phyloP scores from a whole-genome alignment of 2,329 filamentous ascomycete species.

The Stemphylium lycopersici region DNA sequence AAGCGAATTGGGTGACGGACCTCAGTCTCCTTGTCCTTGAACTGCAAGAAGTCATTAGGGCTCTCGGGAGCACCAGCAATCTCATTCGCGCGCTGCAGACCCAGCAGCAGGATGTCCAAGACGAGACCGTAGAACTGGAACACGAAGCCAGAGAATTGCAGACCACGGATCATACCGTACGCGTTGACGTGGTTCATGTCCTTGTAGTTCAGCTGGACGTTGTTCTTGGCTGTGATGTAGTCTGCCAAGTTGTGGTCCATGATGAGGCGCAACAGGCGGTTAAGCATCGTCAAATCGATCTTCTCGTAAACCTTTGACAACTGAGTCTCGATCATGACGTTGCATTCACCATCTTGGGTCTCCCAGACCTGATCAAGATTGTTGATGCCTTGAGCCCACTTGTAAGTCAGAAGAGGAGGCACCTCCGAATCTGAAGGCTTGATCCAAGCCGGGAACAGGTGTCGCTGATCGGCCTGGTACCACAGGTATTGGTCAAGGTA shows the following conservation, averaged over 20 bases:
- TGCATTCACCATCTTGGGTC: slow-evolving; percentile 90
- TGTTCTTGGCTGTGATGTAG: slow-evolving; percentile 99
- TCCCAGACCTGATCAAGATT: slow-evolving; percentile 97
- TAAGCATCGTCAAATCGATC: slow-evolving; percentile 94
- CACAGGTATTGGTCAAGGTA: slow-evolving; percentile 98
- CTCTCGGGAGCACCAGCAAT: slow-evolving; percentile 92
- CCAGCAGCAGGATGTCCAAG: slow-evolving; percentile 88
- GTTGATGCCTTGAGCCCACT: slow-evolving; percentile 99
- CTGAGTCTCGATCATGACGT: slow-evolving; percentile 98
- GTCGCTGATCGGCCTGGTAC: slow-evolving; percentile 98
- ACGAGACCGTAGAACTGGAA: slow-evolving; percentile 99
- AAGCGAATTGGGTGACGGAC: slow-evolving; percentile 92
- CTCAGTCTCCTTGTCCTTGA: slow-evolving; percentile 90
- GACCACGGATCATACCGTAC: slow-evolving; percentile 95
- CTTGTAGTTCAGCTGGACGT: slow-evolving; percentile 98
- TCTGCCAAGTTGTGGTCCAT: slow-evolving; percentile 99
- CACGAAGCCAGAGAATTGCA: slow-evolving; percentile 98
- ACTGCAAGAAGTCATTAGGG: slow-evolving; percentile 97
- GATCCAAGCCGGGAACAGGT: slow-evolving; percentile 98
- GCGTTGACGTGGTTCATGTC: slow-evolving; percentile 99
- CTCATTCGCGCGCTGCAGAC: slow-evolving; percentile 94
- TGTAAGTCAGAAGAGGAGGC: slow-evolving; percentile 91
- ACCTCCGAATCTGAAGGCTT: slow-evolving; percentile 99
- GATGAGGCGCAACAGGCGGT: slow-evolving; percentile 88
- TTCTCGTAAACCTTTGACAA: slow-evolving; percentile 99